Evolutionary conservation across 2,329 filamentous ascomycete species (phyloP).

Genomic region (Fusarium pilosicola): DNA sequence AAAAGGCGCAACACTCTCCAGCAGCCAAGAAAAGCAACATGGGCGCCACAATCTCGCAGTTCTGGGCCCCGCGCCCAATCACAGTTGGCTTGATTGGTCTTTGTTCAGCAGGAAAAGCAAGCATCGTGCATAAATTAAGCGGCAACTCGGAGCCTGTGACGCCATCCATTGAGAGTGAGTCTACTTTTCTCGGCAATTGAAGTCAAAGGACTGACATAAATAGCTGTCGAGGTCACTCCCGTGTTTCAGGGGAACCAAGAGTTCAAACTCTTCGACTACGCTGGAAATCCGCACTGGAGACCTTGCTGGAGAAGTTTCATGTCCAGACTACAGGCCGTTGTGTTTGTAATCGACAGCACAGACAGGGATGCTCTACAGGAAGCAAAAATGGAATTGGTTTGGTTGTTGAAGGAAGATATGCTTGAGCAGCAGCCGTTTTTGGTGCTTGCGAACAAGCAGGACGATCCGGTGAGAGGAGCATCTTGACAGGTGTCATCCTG

Average conservation of each 20-base stretch:
- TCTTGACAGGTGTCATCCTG: not conserved
- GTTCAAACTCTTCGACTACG: slow-evolving; percentile 4
- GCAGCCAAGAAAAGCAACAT: fast-evolving
- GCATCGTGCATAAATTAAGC: not conserved
- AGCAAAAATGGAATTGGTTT: not conserved
- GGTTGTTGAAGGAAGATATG: not conserved
- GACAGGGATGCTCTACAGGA: not conserved
- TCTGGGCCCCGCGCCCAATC: not conserved
- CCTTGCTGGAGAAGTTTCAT: slow-evolving; percentile 5
- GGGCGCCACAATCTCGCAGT: not conserved
- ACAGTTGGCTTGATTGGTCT: not conserved
- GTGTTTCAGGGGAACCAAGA: not conserved
- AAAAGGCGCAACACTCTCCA: fast-evolving
- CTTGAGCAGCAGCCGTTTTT: slow-evolving; percentile 1
- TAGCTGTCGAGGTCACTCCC: not conserved
- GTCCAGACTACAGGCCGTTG: not conserved
- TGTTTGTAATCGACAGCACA: slow-evolving; percentile 2
- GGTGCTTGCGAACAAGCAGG: slow-evolving; percentile 18
- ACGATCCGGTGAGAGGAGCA: not conserved
- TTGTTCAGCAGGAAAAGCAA: not conserved
- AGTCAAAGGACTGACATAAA: not conserved
- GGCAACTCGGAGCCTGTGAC: not conserved
- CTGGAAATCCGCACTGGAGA: not conserved
- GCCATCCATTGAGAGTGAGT: not conserved
- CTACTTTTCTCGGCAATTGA: fast-evolving